Conservation (phyloP, 2,329 filamentous ascomycete species). For the Xylaria polymorpha region DNA sequence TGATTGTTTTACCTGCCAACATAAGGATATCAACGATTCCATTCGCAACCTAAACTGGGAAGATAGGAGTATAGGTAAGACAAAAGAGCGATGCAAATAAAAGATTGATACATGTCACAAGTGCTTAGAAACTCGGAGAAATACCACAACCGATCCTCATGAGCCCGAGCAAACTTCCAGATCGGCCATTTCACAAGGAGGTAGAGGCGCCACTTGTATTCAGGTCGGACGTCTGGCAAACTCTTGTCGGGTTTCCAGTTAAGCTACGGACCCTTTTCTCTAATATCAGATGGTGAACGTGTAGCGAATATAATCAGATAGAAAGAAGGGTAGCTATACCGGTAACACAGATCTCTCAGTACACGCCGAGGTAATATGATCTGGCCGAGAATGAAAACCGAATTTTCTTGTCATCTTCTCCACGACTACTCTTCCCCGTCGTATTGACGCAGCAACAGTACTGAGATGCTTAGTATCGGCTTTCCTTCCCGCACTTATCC, state of each 20-base stretch:
- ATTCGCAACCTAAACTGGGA: not conserved
- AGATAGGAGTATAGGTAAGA: not conserved
- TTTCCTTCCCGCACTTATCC: constrained; percentile 2
- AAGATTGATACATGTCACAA: constrained; percentile 16
- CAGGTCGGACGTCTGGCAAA: not conserved
- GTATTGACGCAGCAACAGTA: not conserved
- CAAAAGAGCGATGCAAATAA: not conserved
- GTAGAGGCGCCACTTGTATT: not conserved
- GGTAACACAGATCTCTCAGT: constrained; percentile 15
- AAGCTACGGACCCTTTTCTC: not conserved
- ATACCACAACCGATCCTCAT: not conserved
- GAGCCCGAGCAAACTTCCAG: constrained; percentile 15
- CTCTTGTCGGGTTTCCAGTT: not conserved
- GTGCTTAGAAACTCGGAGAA: constrained; percentile 9
- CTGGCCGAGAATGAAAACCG: not conserved
- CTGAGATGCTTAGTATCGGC: not conserved
- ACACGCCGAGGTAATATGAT: constrained; percentile 1
- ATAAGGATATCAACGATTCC: not conserved
- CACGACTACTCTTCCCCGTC: not conserved
- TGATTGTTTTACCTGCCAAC: not conserved
- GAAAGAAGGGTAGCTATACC: not conserved
- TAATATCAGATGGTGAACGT: not conserved
- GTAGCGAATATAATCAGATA: not conserved
- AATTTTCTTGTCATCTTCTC: not conserved
- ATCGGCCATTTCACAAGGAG: constrained; percentile 9